Percentiles rank a stretch among this genome's conserved stretches.
These are phyloP conservation scores for Termitomyces sp. DNA, from an alignment of 768 basidiomycete genomes.

Conservation along the genomic window DNA sequence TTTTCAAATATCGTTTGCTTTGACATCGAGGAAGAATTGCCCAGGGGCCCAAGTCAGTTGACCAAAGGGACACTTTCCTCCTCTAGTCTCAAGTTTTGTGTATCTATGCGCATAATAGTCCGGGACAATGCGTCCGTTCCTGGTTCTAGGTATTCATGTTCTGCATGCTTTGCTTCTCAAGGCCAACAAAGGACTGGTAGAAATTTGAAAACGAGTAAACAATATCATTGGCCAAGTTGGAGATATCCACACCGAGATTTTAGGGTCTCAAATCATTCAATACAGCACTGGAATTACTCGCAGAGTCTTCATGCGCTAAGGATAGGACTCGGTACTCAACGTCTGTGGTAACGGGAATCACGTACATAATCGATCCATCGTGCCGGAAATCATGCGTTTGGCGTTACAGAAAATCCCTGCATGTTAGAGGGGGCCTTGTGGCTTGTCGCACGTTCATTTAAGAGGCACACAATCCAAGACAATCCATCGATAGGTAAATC, in stretches of 20 bases:
- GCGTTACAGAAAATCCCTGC: constrained; percentile 4
- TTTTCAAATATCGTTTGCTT: background rate
- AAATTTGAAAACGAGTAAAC: background rate
- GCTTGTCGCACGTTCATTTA: constrained; percentile 7
- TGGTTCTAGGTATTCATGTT: background rate
- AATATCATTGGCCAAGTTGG: background rate
- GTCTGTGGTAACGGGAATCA: background rate
- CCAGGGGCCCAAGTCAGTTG: background rate
- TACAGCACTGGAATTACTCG: background rate
- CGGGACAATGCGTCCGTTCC: background rate
- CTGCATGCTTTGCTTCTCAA: background rate
- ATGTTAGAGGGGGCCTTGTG: constrained; percentile 7
- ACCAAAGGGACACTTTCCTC: background rate
- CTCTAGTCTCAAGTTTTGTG: background rate
- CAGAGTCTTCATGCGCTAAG: background rate
- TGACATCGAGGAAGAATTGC: background rate
- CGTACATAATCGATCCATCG: background rate
- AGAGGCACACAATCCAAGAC: background rate
- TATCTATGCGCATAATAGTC: background rate
- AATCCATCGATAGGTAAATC: constrained; percentile 12
- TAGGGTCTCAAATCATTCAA: no score
- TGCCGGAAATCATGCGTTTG: background rate
- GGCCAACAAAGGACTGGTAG: background rate
- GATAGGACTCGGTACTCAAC: background rate
- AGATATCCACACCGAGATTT: background rate